Conservation (phyloP, 139 green algal species). For the Trebouxia sp. region DNA sequence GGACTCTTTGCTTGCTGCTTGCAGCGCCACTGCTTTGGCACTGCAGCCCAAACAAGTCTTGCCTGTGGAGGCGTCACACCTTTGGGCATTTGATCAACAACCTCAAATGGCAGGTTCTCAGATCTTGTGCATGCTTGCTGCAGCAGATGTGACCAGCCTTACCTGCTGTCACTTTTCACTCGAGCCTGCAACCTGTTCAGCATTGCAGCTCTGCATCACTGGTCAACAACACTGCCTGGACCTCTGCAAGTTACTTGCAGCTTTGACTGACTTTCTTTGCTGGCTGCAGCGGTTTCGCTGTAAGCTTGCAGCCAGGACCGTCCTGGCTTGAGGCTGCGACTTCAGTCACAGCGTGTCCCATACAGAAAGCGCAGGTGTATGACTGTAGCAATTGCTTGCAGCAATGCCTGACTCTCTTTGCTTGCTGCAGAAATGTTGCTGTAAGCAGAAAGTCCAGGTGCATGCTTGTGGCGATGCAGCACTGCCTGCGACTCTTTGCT, state of each 20-base stretch:
- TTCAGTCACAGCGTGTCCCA: not conserved
- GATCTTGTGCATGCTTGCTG: not conserved
- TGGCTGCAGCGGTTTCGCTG: not conserved
- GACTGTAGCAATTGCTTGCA: not conserved
- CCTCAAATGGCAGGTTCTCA: not conserved
- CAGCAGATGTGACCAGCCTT: constrained; percentile 3
- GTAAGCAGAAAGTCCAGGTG: constrained; percentile 3
- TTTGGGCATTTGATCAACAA: not conserved
- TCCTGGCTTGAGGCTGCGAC: not conserved
- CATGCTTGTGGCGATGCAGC: not conserved
- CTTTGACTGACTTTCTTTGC: not conserved
- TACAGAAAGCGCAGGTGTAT: not conserved
- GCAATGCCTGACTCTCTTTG: not conserved
- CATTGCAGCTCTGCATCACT: constrained; percentile 11
- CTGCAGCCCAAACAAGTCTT: constrained; percentile 11
- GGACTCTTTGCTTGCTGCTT: constrained; percentile 16
- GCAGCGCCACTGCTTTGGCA: constrained; percentile 15
- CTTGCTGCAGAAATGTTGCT: constrained; percentile 1
- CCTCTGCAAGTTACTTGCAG: not conserved
- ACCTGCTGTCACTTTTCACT: not conserved
- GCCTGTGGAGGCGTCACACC: not conserved
- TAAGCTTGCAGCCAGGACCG: not conserved
- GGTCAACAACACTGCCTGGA: not conserved
- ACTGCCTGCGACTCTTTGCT: not conserved
- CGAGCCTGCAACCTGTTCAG: not conserved